Percentiles rank a stretch among this genome's conserved stretches.
Evolutionary conservation across 164 flowering plant genomes (phyloP).

Genomic region (Vitis rupestris): DNA sequence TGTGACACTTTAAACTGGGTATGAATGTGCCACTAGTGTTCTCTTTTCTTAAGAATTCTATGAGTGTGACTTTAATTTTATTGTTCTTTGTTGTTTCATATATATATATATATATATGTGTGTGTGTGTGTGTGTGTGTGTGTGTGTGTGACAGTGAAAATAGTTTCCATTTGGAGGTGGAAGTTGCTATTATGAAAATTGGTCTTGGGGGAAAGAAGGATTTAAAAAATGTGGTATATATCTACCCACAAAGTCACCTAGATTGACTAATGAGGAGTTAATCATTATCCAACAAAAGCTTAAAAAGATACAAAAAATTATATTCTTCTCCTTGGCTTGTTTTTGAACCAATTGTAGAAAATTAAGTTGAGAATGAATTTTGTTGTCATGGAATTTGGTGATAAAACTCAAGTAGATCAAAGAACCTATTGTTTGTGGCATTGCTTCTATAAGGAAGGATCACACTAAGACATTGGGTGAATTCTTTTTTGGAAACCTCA

Average conservation of each 20-base stretch:
- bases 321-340: not conserved
- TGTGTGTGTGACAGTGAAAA: not conserved
- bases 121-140: no score
- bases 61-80: not conserved
- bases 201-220: constrained; percentile 80
- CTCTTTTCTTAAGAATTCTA: not conserved
- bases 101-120: no score
- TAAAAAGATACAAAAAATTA: not conserved
- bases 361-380: not conserved
- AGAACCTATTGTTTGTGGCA: constrained; percentile 84
- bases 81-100: constrained; percentile 1
- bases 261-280: not conserved
- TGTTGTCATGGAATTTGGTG: not conserved
- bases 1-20: not conserved
- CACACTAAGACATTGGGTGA: constrained; percentile 73
- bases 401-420: constrained; percentile 50
- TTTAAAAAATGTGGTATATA: constrained; percentile 87
- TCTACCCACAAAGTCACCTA: not conserved
- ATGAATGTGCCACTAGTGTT: not conserved
- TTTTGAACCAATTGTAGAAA: not conserved
- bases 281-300: not conserved
- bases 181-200: constrained; percentile 90
- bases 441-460: constrained; percentile 85
- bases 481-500: constrained; percentile 5
- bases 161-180: constrained; percentile 47